Base-by-base conservation (phyloP, 495 filamentous ascomycete species). In the Jackrogersella multiformis region DNA sequence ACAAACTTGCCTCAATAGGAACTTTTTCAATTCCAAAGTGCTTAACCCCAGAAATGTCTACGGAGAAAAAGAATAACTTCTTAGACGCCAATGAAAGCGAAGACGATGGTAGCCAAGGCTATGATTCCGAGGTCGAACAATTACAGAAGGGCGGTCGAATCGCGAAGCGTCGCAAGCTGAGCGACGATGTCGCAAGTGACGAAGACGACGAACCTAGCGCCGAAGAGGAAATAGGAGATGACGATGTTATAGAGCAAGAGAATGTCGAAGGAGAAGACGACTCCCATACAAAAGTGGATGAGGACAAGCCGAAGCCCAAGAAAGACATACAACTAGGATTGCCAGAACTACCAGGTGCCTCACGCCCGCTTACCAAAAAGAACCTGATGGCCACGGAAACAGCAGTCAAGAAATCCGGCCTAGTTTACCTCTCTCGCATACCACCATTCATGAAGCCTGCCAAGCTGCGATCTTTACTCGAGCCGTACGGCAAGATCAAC, bases 391-490 rank as follows among this genome's bases (percentile, higher is more conserved):
- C 78, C 15, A 82, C 84, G 13, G 85, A 85, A 56, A 78, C 78
- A 35, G 85, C 85, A 7, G 80, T 86, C 49, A 83, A 83, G 38
- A 86, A 84, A 68, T 89, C 90, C 0, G 94, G 94, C 35, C 89
- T 97, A 3, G 79, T 97, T 51, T 98, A 97, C 74, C 81, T 98
- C 53, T 96, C 92, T 2, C 90, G 94, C 41, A 84, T 97, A 20
- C 95, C 96, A 18, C 95, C 95, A 6, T 97, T 96, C 77, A 92
- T 99, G 85, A 96, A 95, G 71, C 96, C 96, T 13, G 80, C 82
- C 42, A 92, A 93, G 41, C 77, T 98, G 16, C 89, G 91, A 49
- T 84, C 86, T 6, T 85, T 97, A 12, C 85, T 99, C 30, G 85
- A 91, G 45, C 85, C 86, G 2, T 90, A 94, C 61, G 92, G 92